Conservation (phyloP, 2,329 filamentous ascomycete species). For the Colletotrichum salicis region DNA sequence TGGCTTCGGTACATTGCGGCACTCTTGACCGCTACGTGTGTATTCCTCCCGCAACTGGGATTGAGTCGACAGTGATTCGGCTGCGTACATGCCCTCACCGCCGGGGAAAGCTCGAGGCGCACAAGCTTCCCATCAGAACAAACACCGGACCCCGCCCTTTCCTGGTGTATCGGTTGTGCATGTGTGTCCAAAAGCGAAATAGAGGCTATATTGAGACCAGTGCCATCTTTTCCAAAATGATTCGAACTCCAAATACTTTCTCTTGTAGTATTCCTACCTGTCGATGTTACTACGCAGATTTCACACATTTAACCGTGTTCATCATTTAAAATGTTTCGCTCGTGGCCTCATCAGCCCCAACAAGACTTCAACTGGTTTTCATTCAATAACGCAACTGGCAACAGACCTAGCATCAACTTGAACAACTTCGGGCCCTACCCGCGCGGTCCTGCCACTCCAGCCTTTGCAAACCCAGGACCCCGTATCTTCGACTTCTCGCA, state of each 20-base stretch:
- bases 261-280: too few species aligned
- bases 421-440: constrained; percentile 16
- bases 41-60: background rate
- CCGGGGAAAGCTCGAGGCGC: background rate
- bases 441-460: background rate
- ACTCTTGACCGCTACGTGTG: background rate
- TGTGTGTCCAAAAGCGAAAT: background rate
- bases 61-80: background rate
- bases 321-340: constrained; percentile 12
- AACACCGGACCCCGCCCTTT: background rate
- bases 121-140: background rate
- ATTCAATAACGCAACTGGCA: constrained; percentile 11
- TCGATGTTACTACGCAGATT: too few species aligned
- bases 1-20: background rate
- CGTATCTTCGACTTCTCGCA: constrained; percentile 17
- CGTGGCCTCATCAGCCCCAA: constrained; percentile 13
- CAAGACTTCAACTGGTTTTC: background rate
- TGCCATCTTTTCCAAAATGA: background rate
- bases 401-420: constrained; percentile 18
- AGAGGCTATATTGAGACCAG: background rate
- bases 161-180: background rate
- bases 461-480: background rate
- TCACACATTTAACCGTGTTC: too few species aligned
- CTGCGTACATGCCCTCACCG: background rate
- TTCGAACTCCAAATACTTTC: too few species aligned